Evolutionary conservation across 169 alveolate genomes (phyloP).

Genomic region (Eimeria mitis): DNA sequence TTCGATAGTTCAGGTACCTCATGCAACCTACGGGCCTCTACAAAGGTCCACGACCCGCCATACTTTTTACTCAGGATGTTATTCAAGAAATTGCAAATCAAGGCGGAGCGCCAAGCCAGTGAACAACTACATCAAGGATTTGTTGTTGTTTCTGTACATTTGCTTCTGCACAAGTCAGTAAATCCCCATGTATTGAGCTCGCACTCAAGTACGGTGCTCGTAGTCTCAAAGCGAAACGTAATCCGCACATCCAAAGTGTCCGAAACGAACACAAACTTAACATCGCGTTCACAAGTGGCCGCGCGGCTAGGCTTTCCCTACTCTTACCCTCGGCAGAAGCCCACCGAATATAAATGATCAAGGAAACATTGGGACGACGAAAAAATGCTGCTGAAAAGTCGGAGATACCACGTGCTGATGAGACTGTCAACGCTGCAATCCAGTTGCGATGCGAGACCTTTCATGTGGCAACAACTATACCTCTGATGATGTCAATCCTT

Average conservation of each 20-base stretch:
- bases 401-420: constrained; percentile 61
- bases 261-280: constrained; percentile 63
- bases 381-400: constrained; percentile 55
- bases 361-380: constrained; percentile 78
- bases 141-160: not conserved
- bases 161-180: not conserved
- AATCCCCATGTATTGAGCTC: constrained; percentile 51
- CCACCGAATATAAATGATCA: constrained; percentile 58
- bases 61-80: constrained; percentile 5
- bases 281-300: constrained; percentile 65
- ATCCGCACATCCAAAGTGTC: constrained; percentile 71
- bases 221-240: constrained; percentile 34
- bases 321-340: constrained; percentile 43
- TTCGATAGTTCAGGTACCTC: constrained; percentile 1
- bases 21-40: not conserved
- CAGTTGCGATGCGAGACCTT: constrained; percentile 74
- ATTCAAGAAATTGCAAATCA: constrained; percentile 48
- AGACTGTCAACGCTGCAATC: constrained; percentile 61
- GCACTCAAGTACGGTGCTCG: constrained; percentile 48
- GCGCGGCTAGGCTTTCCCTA: constrained; percentile 74
- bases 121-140: constrained; percentile 6
- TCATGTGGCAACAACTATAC: constrained; percentile 65
- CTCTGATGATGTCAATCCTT: constrained; percentile 48
- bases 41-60: not conserved
- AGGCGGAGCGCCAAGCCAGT: constrained; percentile 31